Percentiles rank a stretch among this genome's conserved stretches.
Evolutionary conservation across 2,329 filamentous ascomycete species (phyloP).

Genomic region (Colletotrichum australisinense): DNA sequence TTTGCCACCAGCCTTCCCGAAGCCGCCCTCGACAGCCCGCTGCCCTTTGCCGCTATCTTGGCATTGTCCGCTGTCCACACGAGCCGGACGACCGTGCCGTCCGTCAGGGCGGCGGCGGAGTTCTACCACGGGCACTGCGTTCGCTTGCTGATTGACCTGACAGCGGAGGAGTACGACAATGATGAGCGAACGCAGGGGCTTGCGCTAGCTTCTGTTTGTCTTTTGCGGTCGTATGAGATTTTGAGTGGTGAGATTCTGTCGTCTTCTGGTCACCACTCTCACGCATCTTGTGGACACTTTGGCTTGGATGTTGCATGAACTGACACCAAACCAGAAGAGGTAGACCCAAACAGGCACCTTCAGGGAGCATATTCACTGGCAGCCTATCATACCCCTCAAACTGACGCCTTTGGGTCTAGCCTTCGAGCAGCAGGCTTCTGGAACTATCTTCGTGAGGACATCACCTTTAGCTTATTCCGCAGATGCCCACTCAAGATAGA

Average conservation of each 20-base stretch:
- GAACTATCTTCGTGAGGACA: conserved; percentile 64
- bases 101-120: conserved; percentile 44
- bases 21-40: conserved; percentile 50
- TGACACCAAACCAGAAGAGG: conserved; percentile 43
- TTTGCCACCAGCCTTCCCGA: conserved; percentile 51
- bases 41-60: conserved; percentile 57
- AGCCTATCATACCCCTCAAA: conserved; percentile 41
- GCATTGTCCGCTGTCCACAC: conserved; percentile 57
- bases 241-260: conserved; percentile 48
- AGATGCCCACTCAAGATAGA: conserved; percentile 55
- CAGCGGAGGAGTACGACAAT: conserved; percentile 41
- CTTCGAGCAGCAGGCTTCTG: conserved; percentile 57
- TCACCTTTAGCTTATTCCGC: conserved; percentile 63
- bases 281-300: not conserved
- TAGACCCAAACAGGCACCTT: conserved; percentile 57
- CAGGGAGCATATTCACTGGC: conserved; percentile 59
- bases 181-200: conserved; percentile 45
- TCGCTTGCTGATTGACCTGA: conserved; percentile 49
- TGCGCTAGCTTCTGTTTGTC: conserved; percentile 57
- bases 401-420: conserved; percentile 39
- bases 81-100: conserved; percentile 45
- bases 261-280: fast-evolving
- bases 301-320: not conserved
- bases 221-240: conserved; percentile 62
- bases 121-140: conserved; percentile 55